Evolutionary conservation across 2,329 filamentous ascomycete genomes (phyloP), one percentile per base, ranked within the genome.

Genomic region (Aspergillus piperis): DNA sequence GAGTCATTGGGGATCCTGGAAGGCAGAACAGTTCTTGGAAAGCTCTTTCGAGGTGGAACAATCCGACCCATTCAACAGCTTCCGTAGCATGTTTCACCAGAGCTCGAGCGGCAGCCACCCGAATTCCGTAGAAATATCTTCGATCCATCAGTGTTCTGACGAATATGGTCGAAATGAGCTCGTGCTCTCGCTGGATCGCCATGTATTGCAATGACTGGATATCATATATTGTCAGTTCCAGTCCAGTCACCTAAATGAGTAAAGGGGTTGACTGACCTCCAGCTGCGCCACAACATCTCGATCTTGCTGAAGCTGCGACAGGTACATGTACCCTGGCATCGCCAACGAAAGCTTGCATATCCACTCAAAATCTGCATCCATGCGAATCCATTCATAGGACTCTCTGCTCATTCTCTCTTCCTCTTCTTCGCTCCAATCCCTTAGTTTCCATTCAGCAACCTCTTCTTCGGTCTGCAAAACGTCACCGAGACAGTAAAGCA

Each of bases 311-410:
- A 99, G 82, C 75, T 99, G 95, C 21, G 95, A 97, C 60, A 96
- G 87, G 73, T 95, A 97, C 96, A 99, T 99, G 81, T 98, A 98
- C 4, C 91, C 87, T 49, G 92, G 92, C 84, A 97, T 92, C 64
- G 88, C 89, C 52, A 89, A 80, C 62, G 89, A 88, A 76, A 96
- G 90, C 66, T 89, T 89, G 76, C 90, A 95, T 60, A 97, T 88
- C 95, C 95, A 99, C 75, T 99, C 95, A 67, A 98, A 98, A 76
- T 99, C 96, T 15, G 94, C 93, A 75, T 99, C 95, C 78, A 98
- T 90, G 19, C 95, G 89, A 68, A 99, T 96, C 95, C 96, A 99
- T 74, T 99, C 95, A 71, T 97, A 99, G 0, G 92, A 96, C 73
- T 99, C 95, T 65, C 92, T 88, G 59, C 95, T 92, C 93, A 99